Base-by-base conservation (phyloP, 2,329 filamentous ascomycete species). In the Stylonectria norvegica region DNA sequence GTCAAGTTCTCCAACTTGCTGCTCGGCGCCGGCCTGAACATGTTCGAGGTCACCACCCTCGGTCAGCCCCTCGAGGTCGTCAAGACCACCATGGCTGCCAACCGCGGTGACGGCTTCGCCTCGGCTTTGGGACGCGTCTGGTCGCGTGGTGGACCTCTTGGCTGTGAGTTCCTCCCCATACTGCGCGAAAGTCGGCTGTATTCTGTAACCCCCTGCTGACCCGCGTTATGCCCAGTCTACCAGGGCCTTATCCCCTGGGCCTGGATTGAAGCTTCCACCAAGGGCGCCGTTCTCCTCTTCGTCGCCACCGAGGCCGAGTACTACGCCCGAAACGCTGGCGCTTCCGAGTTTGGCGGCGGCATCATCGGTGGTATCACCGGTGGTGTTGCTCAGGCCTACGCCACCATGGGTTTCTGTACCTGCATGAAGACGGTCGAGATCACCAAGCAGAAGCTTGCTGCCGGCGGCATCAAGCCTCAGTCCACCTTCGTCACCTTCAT, bases 391-490 rank as follows among this genome's bases (percentile, higher is more conserved):
- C 93, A 98, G 74, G 93, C 93, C 45, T 98, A 98, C 68, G 93
- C 93, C 53, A 98, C 93, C 66, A 98, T 98, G 91, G 93, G 93
- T 56, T 98, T 98, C 83, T 98, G 93, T 73, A 98, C 93, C 48
- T 98, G 93, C 81, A 98, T 98, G 93, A 98, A 98, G 83, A 98
- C 93, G 50, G 93, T 97, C 55, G 93, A 98, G 71, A 98, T 98
- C 71, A 98, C 93, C 63, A 94, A 96, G 74, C 86, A 93, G 78
- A 97, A 97, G 80, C 76, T 93, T 62, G 89, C 88, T 11, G 84
- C 88, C 22, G 55, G 81, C 30, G 93, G 93, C 57, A 81, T 84
- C 53, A 88, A 89, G 73, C 87, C 89, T 17, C 86, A 82, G n/a
- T 83, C 88, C 60, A 97, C 93, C 53, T 94, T 95, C 68, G 79